Percentiles rank a stretch among this genome's conserved stretches.
These are phyloP conservation scores for Candida adriatica DNA, from an alignment of 805 yeast species.

Conservation along the genomic window DNA sequence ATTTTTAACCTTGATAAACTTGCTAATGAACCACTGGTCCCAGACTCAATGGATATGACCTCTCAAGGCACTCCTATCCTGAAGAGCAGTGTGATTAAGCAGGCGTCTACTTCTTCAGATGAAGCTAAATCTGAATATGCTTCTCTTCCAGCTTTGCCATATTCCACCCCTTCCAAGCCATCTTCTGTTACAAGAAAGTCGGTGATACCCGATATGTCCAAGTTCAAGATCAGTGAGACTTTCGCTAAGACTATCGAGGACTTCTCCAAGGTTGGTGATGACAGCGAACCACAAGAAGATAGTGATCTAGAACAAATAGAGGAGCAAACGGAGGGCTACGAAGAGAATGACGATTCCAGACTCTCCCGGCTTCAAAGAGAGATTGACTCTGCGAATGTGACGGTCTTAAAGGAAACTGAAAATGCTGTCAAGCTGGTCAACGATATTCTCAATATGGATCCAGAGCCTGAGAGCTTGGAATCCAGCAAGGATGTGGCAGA, in stretches of 20 bases:
- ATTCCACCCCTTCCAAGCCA: constrained; percentile 10
- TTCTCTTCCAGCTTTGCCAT: constrained; percentile 7
- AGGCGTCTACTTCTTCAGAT: constrained; percentile 8
- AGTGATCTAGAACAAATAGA: constrained; percentile 4
- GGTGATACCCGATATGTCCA: constrained; percentile 26
- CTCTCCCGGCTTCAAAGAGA: constrained; percentile 19
- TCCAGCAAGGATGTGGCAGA: constrained; percentile 5
- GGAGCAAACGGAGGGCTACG: constrained; percentile 7
- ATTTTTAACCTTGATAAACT: constrained; percentile 5
- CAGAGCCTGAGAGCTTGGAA: no score
- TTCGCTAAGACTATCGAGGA: constrained; percentile 27
- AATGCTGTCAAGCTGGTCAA: constrained; percentile 22
- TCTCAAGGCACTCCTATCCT: constrained; percentile 1
- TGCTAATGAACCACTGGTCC: neutral
- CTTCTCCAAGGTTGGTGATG: neutral
- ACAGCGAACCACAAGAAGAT: constrained; percentile 1
- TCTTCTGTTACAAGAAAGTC: constrained; percentile 18
- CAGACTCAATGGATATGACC: neutral
- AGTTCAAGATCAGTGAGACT: constrained; percentile 26
- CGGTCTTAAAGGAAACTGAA: constrained; percentile 22
- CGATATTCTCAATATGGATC: constrained; percentile 13
- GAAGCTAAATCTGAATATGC: constrained; percentile 10
- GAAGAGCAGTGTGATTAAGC: neutral
- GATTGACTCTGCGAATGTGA: constrained; percentile 17
- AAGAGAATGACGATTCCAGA: constrained; percentile 11